Evolutionary conservation across 2,329 filamentous ascomycete species (phyloP).

Genomic region (Neofusicoccum parvum): DNA sequence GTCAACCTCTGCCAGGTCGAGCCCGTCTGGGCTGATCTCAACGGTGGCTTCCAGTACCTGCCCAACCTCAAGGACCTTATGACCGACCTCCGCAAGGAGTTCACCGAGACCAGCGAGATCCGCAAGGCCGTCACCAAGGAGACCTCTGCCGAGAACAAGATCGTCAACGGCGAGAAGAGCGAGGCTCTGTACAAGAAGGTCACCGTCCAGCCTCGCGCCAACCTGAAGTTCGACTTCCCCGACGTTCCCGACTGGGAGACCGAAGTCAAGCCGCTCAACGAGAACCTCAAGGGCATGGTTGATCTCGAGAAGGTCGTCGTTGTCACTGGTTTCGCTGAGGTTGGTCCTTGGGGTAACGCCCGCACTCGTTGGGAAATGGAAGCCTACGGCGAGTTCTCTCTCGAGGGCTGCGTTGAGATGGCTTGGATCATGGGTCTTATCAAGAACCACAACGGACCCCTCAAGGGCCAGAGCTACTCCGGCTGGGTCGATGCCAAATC

Average conservation of each 20-base stretch:
- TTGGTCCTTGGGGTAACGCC: conserved; percentile 98
- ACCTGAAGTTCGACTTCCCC: conserved; percentile 98
- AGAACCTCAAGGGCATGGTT: conserved; percentile 93
- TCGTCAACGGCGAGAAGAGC: conserved; percentile 90
- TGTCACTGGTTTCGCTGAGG: conserved; percentile 92
- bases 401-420: conserved; percentile 99
- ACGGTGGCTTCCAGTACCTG: conserved; percentile 96
- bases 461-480: conserved; percentile 95
- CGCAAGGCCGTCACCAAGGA: conserved; percentile 93
- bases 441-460: conserved; percentile 93
- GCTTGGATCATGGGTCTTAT: conserved; percentile 99
- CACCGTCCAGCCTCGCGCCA: conserved; percentile 88
- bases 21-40: conserved; percentile 95
- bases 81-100: conserved; percentile 89
- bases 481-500: conserved; percentile 96
- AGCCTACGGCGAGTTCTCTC: conserved; percentile 90
- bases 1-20: conserved; percentile 94
- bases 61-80: conserved; percentile 93
- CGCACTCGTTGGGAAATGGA: conserved; percentile 99
- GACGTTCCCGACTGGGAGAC: conserved; percentile 86
- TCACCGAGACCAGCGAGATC: conserved; percentile 92
- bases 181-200: conserved; percentile 95
- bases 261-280: conserved; percentile 86
- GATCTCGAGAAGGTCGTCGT: conserved; percentile 98
- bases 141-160: conserved; percentile 93